Evolutionary conservation across 108 stramenopile species (phyloP), one percentile per base, ranked within the genome.

Genomic region (Hondaea fermentalgiana): DNA sequence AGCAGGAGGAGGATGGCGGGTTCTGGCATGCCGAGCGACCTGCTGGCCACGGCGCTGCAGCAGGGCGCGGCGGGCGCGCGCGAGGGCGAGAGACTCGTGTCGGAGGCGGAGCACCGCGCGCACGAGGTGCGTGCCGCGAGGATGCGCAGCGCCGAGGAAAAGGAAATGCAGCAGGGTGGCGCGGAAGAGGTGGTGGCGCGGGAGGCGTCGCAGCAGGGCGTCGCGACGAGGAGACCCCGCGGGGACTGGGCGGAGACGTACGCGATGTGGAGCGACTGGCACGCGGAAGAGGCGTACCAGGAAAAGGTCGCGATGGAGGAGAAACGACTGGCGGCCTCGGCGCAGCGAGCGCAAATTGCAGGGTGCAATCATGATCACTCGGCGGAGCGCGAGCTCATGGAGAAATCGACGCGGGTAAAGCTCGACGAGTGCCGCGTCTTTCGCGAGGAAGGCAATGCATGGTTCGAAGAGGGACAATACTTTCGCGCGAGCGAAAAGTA

Each of bases 1-100:
- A 28, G 28, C 28, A 28, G 28, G 28, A 28, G 28, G 28, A 28
- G 28, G 28, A 28, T 28, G 28, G 28, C 28, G 28, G 28, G 28
- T 28, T 28, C 28, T 0, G 28, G 28, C 28, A 28, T 96, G 87
- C 96, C 96, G 69, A 97, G 92, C 90, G 96, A 96, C 95, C 97
- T 97, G 58, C 97, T 96, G 60, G 97, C 97, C 90, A 97, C 97
- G 89, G 95, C 95, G 72, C 97, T 72, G 91, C 97, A 55, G 55
- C 55, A 55, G 55, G 55, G 55, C 55, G 55, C 5, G 10, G 55
- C 10, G 10, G 55, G 55, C 55, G 55, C 10, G 10, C 10, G 55
- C 55, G 55, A 55, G 10, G 55, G 55, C 55, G 60, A 16, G 8
- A 21, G 60, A 28, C 28, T 28, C 29, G 35, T 64, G 10, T 1